phyloP scores from a whole-genome alignment of 2,329 filamentous ascomycete genomes.

The Fusarium ambrosium region DNA sequence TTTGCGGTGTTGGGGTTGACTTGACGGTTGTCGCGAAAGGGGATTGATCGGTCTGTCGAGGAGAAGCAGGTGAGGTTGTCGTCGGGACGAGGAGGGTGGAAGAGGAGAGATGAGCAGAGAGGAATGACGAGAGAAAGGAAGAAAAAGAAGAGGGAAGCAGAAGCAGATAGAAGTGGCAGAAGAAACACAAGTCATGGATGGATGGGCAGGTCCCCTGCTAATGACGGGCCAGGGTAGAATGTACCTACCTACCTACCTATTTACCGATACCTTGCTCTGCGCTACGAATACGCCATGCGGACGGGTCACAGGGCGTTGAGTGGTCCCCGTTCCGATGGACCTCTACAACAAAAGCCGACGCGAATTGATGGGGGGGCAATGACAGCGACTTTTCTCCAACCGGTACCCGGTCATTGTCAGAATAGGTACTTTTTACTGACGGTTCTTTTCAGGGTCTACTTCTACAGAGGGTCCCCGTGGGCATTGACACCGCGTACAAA shows the following conservation, averaged over 20 bases:
- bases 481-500: constrained; percentile 5
- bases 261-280: constrained; percentile 7
- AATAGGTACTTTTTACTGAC: neutral
- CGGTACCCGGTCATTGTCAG: neutral
- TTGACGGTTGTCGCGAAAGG: constrained; percentile 25
- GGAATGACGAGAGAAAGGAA: constrained; percentile 13
- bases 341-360: constrained; percentile 2
- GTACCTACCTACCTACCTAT: neutral
- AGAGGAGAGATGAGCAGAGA: constrained; percentile 15
- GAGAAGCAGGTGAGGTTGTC: constrained; percentile 22
- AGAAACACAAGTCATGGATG: constrained; percentile 20
- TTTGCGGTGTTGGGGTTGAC: constrained; percentile 34
- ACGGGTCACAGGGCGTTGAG: constrained; percentile 11
- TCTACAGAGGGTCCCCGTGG: neutral
- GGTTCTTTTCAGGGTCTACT: neutral
- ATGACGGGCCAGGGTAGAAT: neutral
- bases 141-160: constrained; percentile 29
- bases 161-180: constrained; percentile 21
- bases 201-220: constrained; percentile 35
- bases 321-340: constrained; percentile 2
- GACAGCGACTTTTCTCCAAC: neutral
- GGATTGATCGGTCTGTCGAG: constrained; percentile 20
- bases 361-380: neutral
- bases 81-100: constrained; percentile 19
- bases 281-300: constrained; percentile 20